A percentile compares a stretch with the other conserved stretches of the same genome.
Evolutionary conservation across 495 filamentous ascomycete species (phyloP).

Genomic region (Xylaria bambusicola): DNA sequence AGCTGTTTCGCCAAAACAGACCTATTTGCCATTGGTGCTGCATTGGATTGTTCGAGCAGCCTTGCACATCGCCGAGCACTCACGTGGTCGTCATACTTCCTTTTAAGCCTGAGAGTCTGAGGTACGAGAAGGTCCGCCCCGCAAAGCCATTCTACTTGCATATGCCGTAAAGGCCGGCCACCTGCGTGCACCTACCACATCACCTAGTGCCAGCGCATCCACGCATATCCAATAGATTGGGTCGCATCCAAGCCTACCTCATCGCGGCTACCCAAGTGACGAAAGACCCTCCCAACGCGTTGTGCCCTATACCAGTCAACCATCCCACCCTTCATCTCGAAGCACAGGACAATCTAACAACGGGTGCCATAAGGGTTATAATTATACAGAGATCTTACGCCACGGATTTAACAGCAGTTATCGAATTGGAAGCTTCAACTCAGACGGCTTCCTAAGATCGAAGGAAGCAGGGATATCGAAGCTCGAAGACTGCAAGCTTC

Average conservation of each 20-base stretch:
- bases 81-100: slow-evolving; percentile 48
- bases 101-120: slow-evolving; percentile 37
- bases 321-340: slow-evolving; percentile 35
- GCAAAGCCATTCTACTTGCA: slow-evolving; percentile 58
- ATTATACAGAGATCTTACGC: slow-evolving; percentile 6
- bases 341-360: slow-evolving; percentile 23
- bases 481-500: slow-evolving; percentile 31
- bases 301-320: slow-evolving; percentile 43
- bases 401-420: slow-evolving; percentile 25
- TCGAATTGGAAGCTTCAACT: slow-evolving; percentile 30
- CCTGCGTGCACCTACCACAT: slow-evolving; percentile 54
- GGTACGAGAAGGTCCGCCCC: slow-evolving; percentile 50
- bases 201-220: slow-evolving; percentile 59
- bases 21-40: slow-evolving; percentile 17
- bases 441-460: slow-evolving; percentile 31
- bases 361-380: slow-evolving; percentile 3
- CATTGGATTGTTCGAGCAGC: slow-evolving; percentile 17
- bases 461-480: slow-evolving; percentile 27
- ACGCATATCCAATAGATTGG: slow-evolving; percentile 59
- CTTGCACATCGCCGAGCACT: slow-evolving; percentile 29
- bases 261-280: slow-evolving; percentile 51
- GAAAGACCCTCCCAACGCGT: slow-evolving; percentile 43
- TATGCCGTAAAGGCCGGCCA: slow-evolving; percentile 56
- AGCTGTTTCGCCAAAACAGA: slow-evolving; percentile 37
- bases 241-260: slow-evolving; percentile 52